Evolutionary conservation across 306 rosid species (phyloP).

Genomic region (Castanopsis chinensis): DNA sequence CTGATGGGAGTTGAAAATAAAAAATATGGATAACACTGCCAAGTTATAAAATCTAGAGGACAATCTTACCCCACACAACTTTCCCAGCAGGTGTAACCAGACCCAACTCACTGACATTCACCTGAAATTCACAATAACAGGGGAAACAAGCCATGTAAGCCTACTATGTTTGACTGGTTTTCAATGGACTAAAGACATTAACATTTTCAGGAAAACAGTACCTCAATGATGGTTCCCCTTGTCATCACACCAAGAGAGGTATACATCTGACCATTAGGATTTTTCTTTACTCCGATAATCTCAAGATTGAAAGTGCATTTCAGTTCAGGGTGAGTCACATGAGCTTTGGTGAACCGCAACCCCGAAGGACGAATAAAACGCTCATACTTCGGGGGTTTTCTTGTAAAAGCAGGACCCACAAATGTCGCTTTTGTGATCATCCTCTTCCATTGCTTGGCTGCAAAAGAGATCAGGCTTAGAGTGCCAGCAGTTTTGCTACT

Average conservation of each 20-base stretch:
- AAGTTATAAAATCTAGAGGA: not conserved
- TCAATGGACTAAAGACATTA: not conserved
- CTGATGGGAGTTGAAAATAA: not conserved
- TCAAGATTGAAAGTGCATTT: slow-evolving; percentile 91
- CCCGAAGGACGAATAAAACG: slow-evolving; percentile 86
- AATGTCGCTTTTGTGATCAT: slow-evolving; percentile 95
- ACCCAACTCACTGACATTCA: slow-evolving; percentile 92
- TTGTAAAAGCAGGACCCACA: slow-evolving; percentile 84
- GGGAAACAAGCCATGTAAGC: not conserved
- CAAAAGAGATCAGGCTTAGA: slow-evolving; percentile 12
- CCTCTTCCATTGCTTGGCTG: slow-evolving; percentile 97
- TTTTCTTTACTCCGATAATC: slow-evolving; percentile 86
- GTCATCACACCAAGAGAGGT: slow-evolving; percentile 89
- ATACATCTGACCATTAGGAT: slow-evolving; percentile 89
- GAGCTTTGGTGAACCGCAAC: slow-evolving; percentile 83
- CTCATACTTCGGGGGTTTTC: slow-evolving; percentile 95
- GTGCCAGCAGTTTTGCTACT: slow-evolving; percentile 8
- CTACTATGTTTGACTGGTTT: not conserved
- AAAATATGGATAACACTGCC: not conserved
- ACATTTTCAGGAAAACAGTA: slow-evolving; percentile 9
- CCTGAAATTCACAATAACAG: slow-evolving; percentile 43
- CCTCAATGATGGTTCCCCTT: slow-evolving; percentile 93
- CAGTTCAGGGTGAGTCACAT: slow-evolving; percentile 90
- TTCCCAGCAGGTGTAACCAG: slow-evolving; percentile 90
- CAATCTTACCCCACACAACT: slow-evolving; percentile 90